Evolutionary conservation across 2,329 filamentous ascomycete genomes (phyloP), one percentile per base, ranked within the genome.

Genomic region (Dactylonectria macrodidyma): DNA sequence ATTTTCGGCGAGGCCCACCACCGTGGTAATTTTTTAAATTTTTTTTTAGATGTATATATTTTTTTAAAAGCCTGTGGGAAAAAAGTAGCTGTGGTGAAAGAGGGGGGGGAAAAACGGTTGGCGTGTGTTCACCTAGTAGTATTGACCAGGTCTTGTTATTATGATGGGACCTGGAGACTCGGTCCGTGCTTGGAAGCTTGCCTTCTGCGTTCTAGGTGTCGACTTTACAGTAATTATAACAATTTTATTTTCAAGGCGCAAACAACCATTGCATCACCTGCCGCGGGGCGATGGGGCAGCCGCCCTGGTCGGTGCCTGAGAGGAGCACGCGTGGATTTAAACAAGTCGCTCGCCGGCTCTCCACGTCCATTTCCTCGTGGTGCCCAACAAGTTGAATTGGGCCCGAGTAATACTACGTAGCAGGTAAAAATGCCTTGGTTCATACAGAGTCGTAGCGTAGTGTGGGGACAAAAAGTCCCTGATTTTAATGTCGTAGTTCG

Each of bases 231-330:
- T 10, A 7, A 9, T 41, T 4, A 7, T 30, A 30, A 30, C 7
- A 30, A 30, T 30, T 30, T 30, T 59, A 22, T 24, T 66, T 41
- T 59, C 46, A 38, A 30, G 30, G 24, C 44, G 36, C 48, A 59
- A 55, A 59, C 48, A 22, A 44, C 48, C 48, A 24, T 26, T 59
- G 30, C 55, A 54, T 57, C 60, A 57, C 54, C 16, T 44, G 60
- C 30, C 60, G 60, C 52, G 44, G 60, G 60, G 60, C 33, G 24
- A 36, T 48, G 44, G 52, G 38, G 52, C 33, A 12, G 59, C 24
- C 12, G 48, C 48, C 30, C 48, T 51, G 26, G 8, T 36, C 19
- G 58, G 34, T 24, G n/a, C 5, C 41, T 44, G 41, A 44, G 14
- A n/a, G 16, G 41, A 19, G 41, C 7, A 10, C 19, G 46, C 46